phyloP scores from a whole-genome alignment of 176 grass and related monocot genomes.

The Oryza glumipatula region DNA sequence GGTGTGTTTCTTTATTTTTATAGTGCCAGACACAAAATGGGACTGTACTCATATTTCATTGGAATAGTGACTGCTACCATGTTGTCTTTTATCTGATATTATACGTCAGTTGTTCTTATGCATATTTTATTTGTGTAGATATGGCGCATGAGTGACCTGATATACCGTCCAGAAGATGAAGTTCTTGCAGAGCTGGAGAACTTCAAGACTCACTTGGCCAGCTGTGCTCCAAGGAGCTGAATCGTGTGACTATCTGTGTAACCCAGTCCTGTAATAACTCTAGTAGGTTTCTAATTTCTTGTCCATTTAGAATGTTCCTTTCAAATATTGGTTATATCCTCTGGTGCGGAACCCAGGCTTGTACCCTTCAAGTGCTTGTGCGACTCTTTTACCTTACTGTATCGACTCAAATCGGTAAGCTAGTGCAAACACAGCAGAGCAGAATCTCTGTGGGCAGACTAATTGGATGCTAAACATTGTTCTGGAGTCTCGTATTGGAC shows the following conservation, averaged over 20 bases:
- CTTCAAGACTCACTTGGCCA: constrained; percentile 70
- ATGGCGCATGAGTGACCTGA: constrained; percentile 90
- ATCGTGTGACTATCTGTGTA: constrained; percentile 29
- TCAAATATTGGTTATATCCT: constrained; percentile 29
- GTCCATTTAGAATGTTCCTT: constrained; percentile 27
- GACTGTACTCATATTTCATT: constrained; percentile 3
- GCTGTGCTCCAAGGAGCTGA: constrained; percentile 60
- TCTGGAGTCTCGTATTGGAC: constrained; percentile 16
- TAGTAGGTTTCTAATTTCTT: constrained; percentile 38
- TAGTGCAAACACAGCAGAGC: constrained; percentile 11
- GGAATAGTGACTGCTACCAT: not conserved
- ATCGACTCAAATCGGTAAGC: constrained; percentile 8
- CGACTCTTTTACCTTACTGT: constrained; percentile 44
- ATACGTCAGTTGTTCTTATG: constrained; percentile 22
- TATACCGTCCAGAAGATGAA: constrained; percentile 82
- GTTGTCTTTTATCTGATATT: not conserved
- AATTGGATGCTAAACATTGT: constrained; percentile 36
- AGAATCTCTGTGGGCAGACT: constrained; percentile 34
- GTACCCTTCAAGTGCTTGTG: constrained; percentile 29
- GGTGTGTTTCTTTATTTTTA: constrained; percentile 51
- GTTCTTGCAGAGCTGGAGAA: constrained; percentile 83
- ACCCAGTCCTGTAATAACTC: constrained; percentile 29
- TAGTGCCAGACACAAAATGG: not conserved
- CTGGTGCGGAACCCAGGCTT: constrained; percentile 32
- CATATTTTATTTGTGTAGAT: constrained; percentile 57